Conservation (phyloP, 2,329 filamentous ascomycete species). For the Fusarium anguioides region DNA sequence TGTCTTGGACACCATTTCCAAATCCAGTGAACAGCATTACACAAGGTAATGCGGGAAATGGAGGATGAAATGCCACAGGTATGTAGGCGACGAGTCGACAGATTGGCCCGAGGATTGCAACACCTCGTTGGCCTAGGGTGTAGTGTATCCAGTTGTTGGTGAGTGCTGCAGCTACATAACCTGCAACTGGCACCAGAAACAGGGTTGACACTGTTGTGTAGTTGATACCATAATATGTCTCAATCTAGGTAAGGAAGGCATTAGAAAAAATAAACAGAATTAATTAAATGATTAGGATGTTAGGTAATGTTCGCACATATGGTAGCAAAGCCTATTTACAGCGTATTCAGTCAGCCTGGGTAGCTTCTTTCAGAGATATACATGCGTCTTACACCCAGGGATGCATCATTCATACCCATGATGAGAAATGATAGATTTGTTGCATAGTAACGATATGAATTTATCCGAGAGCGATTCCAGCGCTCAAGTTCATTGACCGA, state of each 20-base stretch:
- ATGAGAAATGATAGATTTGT: constrained; percentile 72
- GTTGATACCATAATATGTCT: constrained; percentile 66
- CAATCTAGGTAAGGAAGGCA: constrained; percentile 41
- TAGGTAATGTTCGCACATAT: constrained; percentile 56
- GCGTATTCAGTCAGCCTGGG: constrained; percentile 15
- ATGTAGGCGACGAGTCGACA: constrained; percentile 74
- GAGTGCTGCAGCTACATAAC: constrained; percentile 72
- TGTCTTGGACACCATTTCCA: constrained; percentile 76
- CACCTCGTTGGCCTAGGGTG: constrained; percentile 74
- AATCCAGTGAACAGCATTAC: constrained; percentile 75
- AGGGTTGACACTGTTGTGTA: constrained; percentile 74
- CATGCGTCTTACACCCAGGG: constrained; percentile 65
- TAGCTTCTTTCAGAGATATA: not conserved
- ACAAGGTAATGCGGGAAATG: constrained; percentile 73
- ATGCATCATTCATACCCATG: constrained; percentile 76
- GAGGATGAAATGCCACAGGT: constrained; percentile 73
- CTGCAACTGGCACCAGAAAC: constrained; percentile 74
- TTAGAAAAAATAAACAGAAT: not conserved
- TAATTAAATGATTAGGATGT: not conserved
- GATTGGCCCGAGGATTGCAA: constrained; percentile 72
- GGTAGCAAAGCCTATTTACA: constrained; percentile 58
- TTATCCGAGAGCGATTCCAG: constrained; percentile 73
- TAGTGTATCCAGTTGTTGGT: constrained; percentile 74
- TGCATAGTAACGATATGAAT: constrained; percentile 67
- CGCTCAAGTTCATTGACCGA: constrained; percentile 52